phyloP scores from a whole-genome alignment of 805 yeast genomes.

The Schwanniomyces sp. region DNA sequence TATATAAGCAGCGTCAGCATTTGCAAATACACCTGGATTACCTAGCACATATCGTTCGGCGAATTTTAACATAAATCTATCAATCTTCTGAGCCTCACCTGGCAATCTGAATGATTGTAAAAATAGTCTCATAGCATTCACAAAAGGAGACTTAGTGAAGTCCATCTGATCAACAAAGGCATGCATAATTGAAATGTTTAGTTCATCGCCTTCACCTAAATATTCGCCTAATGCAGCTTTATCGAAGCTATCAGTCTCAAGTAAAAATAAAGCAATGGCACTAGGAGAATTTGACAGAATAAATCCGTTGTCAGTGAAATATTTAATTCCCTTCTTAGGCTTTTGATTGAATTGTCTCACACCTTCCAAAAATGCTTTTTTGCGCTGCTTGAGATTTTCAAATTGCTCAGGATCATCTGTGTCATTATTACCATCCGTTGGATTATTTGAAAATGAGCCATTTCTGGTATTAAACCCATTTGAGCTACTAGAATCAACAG shows the following conservation, averaged over 20 bases:
- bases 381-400: constrained; percentile 78
- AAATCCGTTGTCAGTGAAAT: constrained; percentile 62
- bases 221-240: constrained; percentile 86
- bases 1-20: constrained; percentile 92
- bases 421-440: constrained; percentile 23
- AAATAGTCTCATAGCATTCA: constrained; percentile 81
- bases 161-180: constrained; percentile 88
- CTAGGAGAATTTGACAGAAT: constrained; percentile 59
- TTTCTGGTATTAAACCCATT: constrained; percentile 25
- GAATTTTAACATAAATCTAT: constrained; percentile 93
- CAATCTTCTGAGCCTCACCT: constrained; percentile 98
- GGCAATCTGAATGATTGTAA: constrained; percentile 91
- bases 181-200: constrained; percentile 83
- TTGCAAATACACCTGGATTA: constrained; percentile 83
- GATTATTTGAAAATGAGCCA: constrained; percentile 14
- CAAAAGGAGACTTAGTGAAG: constrained; percentile 65
- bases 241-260: constrained; percentile 73
- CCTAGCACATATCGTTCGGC: constrained; percentile 90
- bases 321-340: constrained; percentile 76
- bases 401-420: constrained; percentile 80
- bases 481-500: constrained; percentile 27
- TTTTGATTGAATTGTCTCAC: constrained; percentile 78
- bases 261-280: constrained; percentile 72
- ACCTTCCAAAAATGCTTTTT: constrained; percentile 78
- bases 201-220: constrained; percentile 84